Evolutionary conservation across 345 rosid genomes (phyloP), one percentile per base, ranked within the genome.

Genomic region (Zanthoxylum bungeanum): DNA sequence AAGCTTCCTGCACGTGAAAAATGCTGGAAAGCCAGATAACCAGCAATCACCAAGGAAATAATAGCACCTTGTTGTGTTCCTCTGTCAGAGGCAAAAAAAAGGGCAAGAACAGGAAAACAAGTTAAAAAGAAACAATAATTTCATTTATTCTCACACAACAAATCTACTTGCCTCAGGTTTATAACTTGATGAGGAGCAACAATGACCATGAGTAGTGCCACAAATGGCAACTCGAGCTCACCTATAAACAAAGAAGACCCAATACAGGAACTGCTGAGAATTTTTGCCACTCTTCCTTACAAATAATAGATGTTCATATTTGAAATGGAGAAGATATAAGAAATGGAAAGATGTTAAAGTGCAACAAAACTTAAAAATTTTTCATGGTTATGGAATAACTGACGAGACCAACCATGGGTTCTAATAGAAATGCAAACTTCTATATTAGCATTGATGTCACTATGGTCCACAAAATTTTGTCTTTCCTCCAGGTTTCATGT

Each of bases 1-100:
- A 92, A 81, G 87, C 82, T 84, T 66, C 91, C 89, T 30, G 81
- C 76, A 73, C 89, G 70, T 63, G 95, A 86, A 82, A 94, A 89
- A 80, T 94, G 98, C 90, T 89, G 95, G 86, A 79, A 94, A 72
- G 88, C 97, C 88, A 94, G 64, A 76, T 89, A 92, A 36, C 74
- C 88, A 19, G 89, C 84, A 30, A 90, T 80, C 68, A 80, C 83
- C 69, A 92, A 57, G 60, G 87, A 65, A 74, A 89, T 77, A 71
- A 90, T 83, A 49, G 84, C 83, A 42, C 98, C 97, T 76, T 81
- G 82, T 77, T 90, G 88, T 24, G 73, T 81, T 79, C 90, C 97
- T 84, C 98, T 94, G 89, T 69, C 73, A 77, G 25, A 56, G 30
- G 39, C n/a, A 75, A 60, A 71, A 44, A 25, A 24, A 16, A 24